phyloP scores from a whole-genome alignment of 2,329 filamentous ascomycete species.

The Colletotrichum truncatum region DNA sequence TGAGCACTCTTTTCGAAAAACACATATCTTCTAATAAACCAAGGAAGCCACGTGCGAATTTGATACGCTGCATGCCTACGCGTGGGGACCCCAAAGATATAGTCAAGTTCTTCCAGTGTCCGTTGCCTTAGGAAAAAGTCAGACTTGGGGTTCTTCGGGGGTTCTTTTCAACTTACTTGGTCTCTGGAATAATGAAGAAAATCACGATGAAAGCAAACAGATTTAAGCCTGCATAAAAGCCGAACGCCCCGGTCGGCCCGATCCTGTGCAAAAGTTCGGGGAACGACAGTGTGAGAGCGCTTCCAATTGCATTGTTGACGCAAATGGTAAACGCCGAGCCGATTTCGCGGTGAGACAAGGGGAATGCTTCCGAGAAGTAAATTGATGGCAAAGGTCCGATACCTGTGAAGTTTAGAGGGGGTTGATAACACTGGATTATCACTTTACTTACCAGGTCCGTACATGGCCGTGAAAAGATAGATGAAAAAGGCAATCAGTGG shows the following conservation, averaged over 20 bases:
- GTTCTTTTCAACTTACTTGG: conserved; percentile 45
- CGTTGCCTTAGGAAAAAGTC: conserved; percentile 42
- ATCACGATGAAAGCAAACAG: conserved; percentile 69
- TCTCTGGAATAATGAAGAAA: conserved; percentile 68
- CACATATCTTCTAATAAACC: conserved; percentile 48
- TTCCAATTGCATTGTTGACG: conserved; percentile 40
- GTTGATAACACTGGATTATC: background rate
- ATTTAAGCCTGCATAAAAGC: conserved; percentile 70
- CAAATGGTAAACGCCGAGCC: conserved; percentile 42
- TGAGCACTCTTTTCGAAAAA: conserved; percentile 39
- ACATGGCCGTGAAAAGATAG: conserved; percentile 63
- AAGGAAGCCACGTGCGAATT: conserved; percentile 41
- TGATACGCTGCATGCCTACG: conserved; percentile 43
- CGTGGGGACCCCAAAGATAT: conserved; percentile 46
- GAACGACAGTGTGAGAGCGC: conserved; percentile 48
- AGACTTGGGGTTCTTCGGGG: background rate
- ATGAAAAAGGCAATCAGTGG: conserved; percentile 65
- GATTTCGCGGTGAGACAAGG: conserved; percentile 59
- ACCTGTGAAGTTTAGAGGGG: conserved; percentile 29
- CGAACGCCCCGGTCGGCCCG: conserved; percentile 56
- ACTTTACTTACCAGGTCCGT: conserved; percentile 49
- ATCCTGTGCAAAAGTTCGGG: conserved; percentile 54
- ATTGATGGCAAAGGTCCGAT: conserved; percentile 44
- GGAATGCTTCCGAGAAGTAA: conserved; percentile 66
- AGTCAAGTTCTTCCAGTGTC: conserved; percentile 56